Evolutionary conservation across 73 alveolate species (phyloP), one percentile per base, ranked within the genome.

Genomic region (Blepharisma stoltei): DNA sequence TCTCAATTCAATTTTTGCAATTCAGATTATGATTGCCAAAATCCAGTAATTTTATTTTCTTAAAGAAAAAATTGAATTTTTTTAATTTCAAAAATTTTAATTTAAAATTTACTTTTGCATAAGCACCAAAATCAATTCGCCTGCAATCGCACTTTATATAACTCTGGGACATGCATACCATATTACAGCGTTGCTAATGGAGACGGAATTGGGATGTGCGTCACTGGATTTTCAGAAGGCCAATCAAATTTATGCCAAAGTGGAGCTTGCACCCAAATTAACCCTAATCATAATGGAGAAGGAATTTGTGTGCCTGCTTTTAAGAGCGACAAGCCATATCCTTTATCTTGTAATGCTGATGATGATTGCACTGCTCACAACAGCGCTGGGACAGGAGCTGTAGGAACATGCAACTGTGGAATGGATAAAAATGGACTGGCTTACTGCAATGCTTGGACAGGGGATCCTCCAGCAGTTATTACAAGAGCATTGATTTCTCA

Each of bases 321-420:
- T 5, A 20, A 18, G 49, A 60, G 23, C 46, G 14, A 14, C 18
- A 8, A 60, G 14, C 18, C 18, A n/a, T 60, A 18, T 60, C 73
- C 73, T 60, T 25, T 8, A 9, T 8, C 38, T 20, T 60, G 73
- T 5, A 8, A n/a, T 18, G 14, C 37, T 5, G 73, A 60, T 60
- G 23, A n/a, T 20, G 73, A 60, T 25, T 60, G 73, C 23, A 38
- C 23, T 60, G 73, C 46, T 14, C 23, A 60, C 23, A 60, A 60
- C 23, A 14, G 46, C 18, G 41, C 41, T 32, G 37, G 37, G 2
- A 20, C 73, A 18, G 11, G 46, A 14, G 45, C 46, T 60, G 2
- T 14, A 14, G 73, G 73, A 60, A 25, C 45, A 20, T 60, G 73
- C 46, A 14, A n/a, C 14, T 60, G 73, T 60, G 73, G 73, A 20